A percentile compares a stretch with the other conserved stretches of the same genome.
phyloP scores from a whole-genome alignment of 371 early-diverging fungal genomes.

The Rhizopus arrhizus region DNA sequence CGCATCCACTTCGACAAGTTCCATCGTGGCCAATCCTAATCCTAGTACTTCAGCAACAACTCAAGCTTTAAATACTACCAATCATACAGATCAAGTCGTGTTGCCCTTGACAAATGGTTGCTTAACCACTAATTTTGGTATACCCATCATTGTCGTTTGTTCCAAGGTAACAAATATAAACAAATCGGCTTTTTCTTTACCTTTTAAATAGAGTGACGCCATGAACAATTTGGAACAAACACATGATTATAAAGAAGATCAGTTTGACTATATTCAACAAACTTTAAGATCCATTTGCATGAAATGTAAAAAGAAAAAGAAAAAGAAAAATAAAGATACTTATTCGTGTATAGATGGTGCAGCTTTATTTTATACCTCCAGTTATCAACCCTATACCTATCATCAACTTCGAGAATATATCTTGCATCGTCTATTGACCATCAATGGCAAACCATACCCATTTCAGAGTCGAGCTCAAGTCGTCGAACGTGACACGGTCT shows the following conservation, averaged over 20 bases:
- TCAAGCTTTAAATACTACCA: not conserved
- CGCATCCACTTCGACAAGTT: constrained; percentile 28
- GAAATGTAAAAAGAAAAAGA: constrained; percentile 61
- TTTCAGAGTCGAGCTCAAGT: constrained; percentile 76
- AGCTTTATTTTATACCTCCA: constrained; percentile 89
- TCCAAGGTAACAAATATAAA: constrained; percentile 67
- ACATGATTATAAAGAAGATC: constrained; percentile 79
- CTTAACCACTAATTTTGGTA: constrained; percentile 78
- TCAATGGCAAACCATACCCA: constrained; percentile 39
- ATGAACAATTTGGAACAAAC: constrained; percentile 75
- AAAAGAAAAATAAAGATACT: not conserved
- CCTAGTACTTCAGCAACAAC: not conserved
- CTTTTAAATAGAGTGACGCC: constrained; percentile 66
- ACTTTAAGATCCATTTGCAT: constrained; percentile 87
- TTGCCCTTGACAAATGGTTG: constrained; percentile 76
- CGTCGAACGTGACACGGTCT: constrained; percentile 84
- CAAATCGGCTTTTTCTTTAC: not conserved
- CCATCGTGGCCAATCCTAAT: constrained; percentile 17
- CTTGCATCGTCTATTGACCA: constrained; percentile 74
- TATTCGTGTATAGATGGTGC: constrained; percentile 76
- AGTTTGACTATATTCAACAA: constrained; percentile 92
- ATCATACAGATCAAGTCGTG: constrained; percentile 45
- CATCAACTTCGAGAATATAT: constrained; percentile 80
- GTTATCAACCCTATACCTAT: constrained; percentile 77
- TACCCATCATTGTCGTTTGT: constrained; percentile 86